phyloP scores from a whole-genome alignment of 2,329 filamentous ascomycete species.

The Claviceps humidiphila region DNA sequence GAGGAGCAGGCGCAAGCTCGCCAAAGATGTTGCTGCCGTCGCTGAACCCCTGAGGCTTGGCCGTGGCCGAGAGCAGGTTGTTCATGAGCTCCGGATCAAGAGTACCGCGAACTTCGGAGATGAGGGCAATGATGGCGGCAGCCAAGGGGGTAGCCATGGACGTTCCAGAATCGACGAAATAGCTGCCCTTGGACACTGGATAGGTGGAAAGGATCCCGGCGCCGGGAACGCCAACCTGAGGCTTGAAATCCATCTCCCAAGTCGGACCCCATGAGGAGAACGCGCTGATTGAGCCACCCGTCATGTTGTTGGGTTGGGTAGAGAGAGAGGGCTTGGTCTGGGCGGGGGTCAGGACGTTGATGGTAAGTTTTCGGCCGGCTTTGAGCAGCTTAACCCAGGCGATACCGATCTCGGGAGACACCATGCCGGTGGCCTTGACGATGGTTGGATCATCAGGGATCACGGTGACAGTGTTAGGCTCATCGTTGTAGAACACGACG shows the following conservation, averaged over 20 bases:
- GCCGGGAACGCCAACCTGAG: conserved; percentile 40
- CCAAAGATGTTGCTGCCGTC: conserved; percentile 21
- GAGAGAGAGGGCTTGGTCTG: neutral
- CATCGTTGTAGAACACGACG: conserved; percentile 48
- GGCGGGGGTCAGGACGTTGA: neutral
- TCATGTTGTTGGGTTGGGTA: conserved; percentile 11
- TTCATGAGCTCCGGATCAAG: conserved; percentile 35
- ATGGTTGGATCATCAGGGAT: conserved; percentile 15
- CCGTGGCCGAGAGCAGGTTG: conserved; percentile 34
- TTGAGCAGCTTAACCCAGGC: conserved; percentile 25
- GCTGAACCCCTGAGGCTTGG: conserved; percentile 35
- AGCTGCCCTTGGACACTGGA: conserved; percentile 30
- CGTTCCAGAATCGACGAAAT: conserved; percentile 40
- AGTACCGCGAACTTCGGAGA: conserved; percentile 35
- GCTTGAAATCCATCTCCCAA: conserved; percentile 42
- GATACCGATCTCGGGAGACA: conserved; percentile 30
- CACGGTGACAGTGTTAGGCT: conserved; percentile 14
- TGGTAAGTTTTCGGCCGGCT: conserved; percentile 22
- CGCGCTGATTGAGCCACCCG: conserved; percentile 35
- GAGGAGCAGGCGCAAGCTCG: conserved; percentile 39
- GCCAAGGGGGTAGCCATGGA: conserved; percentile 46
- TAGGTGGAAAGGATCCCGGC: conserved; percentile 45
- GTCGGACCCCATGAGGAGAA: conserved; percentile 48
- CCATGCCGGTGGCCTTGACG: conserved; percentile 15
- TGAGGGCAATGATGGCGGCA: conserved; percentile 39